phyloP scores from a whole-genome alignment of 495 filamentous ascomycete species.

The Podospora sp. region DNA sequence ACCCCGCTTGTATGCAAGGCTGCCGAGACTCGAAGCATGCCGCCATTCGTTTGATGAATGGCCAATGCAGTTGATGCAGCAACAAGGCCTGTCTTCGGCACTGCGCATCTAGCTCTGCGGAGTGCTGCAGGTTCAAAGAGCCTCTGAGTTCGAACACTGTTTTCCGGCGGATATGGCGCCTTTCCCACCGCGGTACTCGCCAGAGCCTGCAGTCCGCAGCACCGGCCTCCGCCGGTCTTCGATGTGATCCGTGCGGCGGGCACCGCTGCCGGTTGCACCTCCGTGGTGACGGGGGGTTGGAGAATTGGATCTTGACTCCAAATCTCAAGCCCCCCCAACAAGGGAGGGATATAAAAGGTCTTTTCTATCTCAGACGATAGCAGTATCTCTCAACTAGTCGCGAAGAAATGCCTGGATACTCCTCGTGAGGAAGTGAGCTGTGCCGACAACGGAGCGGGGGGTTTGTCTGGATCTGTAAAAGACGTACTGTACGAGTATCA shows the following conservation, averaged over 20 bases:
- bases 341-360: no score
- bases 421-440: no score
- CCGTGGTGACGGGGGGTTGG: background rate
- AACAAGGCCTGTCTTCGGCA: background rate
- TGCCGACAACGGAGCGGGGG: no score
- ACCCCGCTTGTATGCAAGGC: slow-evolving; percentile 19
- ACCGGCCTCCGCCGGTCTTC: background rate
- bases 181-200: background rate
- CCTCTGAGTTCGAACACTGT: background rate
- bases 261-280: no score
- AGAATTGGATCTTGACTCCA: no score
- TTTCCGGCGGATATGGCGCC: background rate
- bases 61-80: background rate
- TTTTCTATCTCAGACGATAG: no score
- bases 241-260: background rate
- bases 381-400: background rate
- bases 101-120: background rate
- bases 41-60: background rate
- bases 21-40: slow-evolving; percentile 5
- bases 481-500: no score
- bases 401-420: no score
- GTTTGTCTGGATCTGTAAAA: no score
- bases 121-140: background rate
- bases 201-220: background rate
- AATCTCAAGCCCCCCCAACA: no score